Base-by-base conservation (phyloP, 2,329 filamentous ascomycete genomes). In the Ceratocystis ficicola region DNA sequence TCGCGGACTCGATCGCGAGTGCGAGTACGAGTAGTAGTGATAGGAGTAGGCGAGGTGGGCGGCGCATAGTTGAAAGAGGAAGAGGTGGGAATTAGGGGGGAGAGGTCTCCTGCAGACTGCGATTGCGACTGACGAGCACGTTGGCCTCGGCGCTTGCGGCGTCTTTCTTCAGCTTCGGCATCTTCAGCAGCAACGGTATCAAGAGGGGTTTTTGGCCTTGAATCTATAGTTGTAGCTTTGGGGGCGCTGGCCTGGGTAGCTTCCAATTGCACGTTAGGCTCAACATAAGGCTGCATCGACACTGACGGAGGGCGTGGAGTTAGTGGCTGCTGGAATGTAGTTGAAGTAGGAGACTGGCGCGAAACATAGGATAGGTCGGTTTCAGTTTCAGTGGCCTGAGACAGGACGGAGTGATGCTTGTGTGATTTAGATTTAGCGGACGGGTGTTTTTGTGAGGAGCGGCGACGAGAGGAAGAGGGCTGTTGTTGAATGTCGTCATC, bases 251-350 rank as follows among this genome's bases (percentile, higher is more conserved):
- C 48, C 48, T 48, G 59, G 15, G 25, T 30, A 41, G 52, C 25
- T n/a, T 32, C 32, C 36, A 50, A 44, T 30, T 62, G 62, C 17
- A 44, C 36, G 46, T 50, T 32, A n/a, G 6, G 7, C n/a, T 32
- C n/a, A 30, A 3, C 15, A n/a, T 52, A 41, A 6, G 63, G 61
- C 32, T 68, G 50, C 7, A 25, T 25, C n/a, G 65, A 64, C 52
- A 59, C 60, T 15, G 57, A 50, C 8, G 66, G 63, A 17, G 66
- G 66, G 6, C 66, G 66, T 36, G 66, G 66, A 7, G 66, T 41
- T 20, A 68, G 52, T n/a, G 66, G 64, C 48, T 68, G 63, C 17
- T 65, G 63, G 36, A 65, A 68, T 46, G 66, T 68, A 20, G 64
- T 63, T n/a, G 59, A 68, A 22, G 63, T 65, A 41, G 66, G 66